Percentiles rank a stretch among this genome's conserved stretches.
Conservation (phyloP, 2,329 filamentous ascomycete species). For the Fusarium anguioides region DNA sequence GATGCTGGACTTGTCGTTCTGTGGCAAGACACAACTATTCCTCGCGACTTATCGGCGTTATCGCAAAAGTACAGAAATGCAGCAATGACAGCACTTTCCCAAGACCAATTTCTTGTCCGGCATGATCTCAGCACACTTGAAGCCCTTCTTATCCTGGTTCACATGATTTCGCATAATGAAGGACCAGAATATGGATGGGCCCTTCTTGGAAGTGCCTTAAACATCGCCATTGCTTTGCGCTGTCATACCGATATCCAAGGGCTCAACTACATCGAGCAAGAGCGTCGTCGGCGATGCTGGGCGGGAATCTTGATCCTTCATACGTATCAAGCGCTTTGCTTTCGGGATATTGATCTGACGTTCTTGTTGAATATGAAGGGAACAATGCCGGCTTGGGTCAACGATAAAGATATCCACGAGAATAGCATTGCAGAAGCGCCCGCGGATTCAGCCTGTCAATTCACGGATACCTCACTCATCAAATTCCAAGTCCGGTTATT, state of each 20-base stretch:
- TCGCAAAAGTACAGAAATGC: constrained; percentile 4
- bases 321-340: constrained; percentile 4
- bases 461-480: not conserved
- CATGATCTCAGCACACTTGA: not conserved
- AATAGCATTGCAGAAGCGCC: not conserved
- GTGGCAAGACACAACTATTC: not conserved
- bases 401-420: not conserved
- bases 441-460: not conserved
- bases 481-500: constrained; percentile 9
- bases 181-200: constrained; percentile 15
- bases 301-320: not conserved
- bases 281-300: not conserved
- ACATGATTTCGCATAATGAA: constrained; percentile 13
- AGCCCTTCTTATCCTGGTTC: constrained; percentile 5
- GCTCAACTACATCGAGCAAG: not conserved
- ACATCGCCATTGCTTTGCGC: not conserved
- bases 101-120: not conserved
- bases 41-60: rapidly evolving
- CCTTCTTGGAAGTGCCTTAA: constrained; percentile 6
- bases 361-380: constrained; percentile 21
- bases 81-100: constrained; percentile 2
- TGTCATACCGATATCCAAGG: not conserved
- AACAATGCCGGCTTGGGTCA: constrained; percentile 2
- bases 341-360: constrained; percentile 7
- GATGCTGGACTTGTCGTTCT: not conserved